Percentiles rank a stretch among this genome's conserved stretches.
Conservation (phyloP, 75 land plant species). For the Larix kaempferi region DNA sequence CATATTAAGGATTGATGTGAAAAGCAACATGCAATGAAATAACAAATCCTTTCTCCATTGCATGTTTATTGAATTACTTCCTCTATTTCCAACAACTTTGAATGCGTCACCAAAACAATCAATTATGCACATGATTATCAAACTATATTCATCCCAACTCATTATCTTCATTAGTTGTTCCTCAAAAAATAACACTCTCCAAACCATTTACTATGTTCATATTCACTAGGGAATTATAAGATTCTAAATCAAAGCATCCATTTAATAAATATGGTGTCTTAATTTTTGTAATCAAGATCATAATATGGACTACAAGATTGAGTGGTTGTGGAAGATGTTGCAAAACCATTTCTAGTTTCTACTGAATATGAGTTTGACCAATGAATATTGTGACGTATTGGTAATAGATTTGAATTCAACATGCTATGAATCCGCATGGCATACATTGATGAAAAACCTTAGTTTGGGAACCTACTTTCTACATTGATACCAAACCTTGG, state of each 20-base stretch:
- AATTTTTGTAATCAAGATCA: constrained; percentile 67
- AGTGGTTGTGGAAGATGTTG: no score
- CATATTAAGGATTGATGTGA: constrained; percentile 91
- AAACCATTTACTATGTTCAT: constrained; percentile 60
- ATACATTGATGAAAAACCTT: no score
- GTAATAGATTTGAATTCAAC: no score
- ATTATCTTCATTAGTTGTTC: constrained; percentile 90
- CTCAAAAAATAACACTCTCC: constrained; percentile 79
- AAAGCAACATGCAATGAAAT: constrained; percentile 87
- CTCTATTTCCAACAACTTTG: constrained; percentile 80
- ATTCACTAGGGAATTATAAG: constrained; percentile 63
- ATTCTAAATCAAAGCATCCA: constrained; percentile 77
- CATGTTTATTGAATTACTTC: constrained; percentile 88
- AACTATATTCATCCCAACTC: constrained; percentile 90
- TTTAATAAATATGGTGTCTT: constrained; percentile 88
- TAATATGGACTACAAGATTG: no score
- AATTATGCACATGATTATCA: constrained; percentile 79
- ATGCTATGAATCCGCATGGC: no score
- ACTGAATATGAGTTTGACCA: no score
- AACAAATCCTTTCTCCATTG: constrained; percentile 81
- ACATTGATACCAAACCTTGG: no score
- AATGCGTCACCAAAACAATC: constrained; percentile 63
- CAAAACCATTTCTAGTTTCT: no score
- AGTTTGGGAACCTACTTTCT: no score
- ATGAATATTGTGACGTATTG: no score